Evolutionary conservation across 371 early-diverging fungal species (phyloP), one percentile per base, ranked within the genome.

Genomic region (Sanchytrium tribonematis): DNA sequence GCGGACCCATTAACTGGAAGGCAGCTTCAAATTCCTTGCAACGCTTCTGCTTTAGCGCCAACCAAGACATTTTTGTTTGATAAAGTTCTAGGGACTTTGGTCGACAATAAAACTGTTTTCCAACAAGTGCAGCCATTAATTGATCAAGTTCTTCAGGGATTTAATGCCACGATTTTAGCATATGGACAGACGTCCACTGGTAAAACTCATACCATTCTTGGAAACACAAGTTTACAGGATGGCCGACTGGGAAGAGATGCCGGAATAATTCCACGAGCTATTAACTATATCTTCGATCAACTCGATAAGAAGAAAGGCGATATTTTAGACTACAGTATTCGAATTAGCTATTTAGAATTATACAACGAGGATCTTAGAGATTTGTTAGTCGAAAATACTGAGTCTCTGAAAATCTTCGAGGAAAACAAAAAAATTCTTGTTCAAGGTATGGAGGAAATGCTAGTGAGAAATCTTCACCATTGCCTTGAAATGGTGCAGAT

Each of bases 301-400:
- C 70, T 70, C 1, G 17, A 66, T 16, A 28, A 70, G n/a, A 29
- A 31, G 32, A 68, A 28, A 28, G 31, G 71, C 0, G 70, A 72
- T 71, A 1, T 1, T 28, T 66, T 77, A 31, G 80, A 65, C 66
- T 32, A 17, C 74, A 77, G 74, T 1, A 71, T 93, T 30, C 84
- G 90, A 67, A 93, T 96, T 17, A 90, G 94, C 0, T 97, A 91
- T 74, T 71, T 95, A 68, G 97, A 98, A 77, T 93, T 98, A 31
- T 98, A 97, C 75, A 83, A 83, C 70, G 98, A 98, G 72, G 82
- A 80, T 1, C 84, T 91, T 68, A 79, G 81, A 27, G 92, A 93
- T 77, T 75, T 93, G 22, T 77, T 88, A 1, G 76, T 84, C 28
- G 90, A 92, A 0, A 80, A 83, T 17, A 84, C 83, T 32, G 80